These are phyloP conservation scores for Pinus albicaulis DNA, from an alignment of 75 land plant species.

Conservation along the genomic window DNA sequence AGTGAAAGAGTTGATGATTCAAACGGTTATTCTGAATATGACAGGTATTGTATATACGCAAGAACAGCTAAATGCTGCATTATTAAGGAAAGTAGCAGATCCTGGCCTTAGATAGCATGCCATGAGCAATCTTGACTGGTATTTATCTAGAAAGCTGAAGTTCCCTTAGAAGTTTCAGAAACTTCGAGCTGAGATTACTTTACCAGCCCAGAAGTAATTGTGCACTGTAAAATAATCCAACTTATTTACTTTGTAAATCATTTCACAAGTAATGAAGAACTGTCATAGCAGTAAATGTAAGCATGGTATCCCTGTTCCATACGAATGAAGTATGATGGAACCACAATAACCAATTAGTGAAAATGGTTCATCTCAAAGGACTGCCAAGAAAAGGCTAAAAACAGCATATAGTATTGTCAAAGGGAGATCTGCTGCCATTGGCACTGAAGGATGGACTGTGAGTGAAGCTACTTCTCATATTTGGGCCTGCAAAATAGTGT, in stretches of 20 bases:
- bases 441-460: no score
- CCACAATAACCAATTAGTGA: no score
- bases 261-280: background rate
- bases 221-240: background rate
- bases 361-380: no score
- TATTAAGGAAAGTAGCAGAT: constrained; percentile 3
- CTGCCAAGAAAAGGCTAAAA: no score
- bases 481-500: no score
- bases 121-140: background rate
- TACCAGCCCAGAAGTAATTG: background rate
- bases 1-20: constrained; percentile 41
- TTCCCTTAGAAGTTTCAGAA: background rate
- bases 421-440: no score
- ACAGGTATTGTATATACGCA: constrained; percentile 15
- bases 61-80: constrained; percentile 17
- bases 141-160: background rate
- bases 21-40: constrained; percentile 47
- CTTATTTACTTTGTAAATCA: background rate
- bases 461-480: no score
- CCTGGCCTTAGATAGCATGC: constrained; percentile 1
- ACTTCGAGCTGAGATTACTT: background rate
- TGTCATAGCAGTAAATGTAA: no score
- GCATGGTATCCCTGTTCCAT: no score
- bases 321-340: no score
- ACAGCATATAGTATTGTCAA: no score